These are phyloP conservation scores for Lactarius akahatsu DNA, from an alignment of 768 basidiomycete species.

Conservation along the genomic window DNA sequence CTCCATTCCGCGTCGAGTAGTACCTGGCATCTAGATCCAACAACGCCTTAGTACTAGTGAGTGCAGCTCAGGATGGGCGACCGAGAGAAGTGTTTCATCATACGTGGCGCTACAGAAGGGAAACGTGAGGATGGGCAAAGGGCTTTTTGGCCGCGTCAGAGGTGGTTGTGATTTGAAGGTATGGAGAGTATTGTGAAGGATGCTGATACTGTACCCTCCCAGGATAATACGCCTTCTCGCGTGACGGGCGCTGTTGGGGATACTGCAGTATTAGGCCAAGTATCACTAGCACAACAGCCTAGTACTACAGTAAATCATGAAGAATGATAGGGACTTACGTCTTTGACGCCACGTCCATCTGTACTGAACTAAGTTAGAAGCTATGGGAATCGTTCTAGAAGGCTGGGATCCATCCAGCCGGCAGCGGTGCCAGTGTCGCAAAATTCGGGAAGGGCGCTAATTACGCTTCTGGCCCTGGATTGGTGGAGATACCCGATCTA, in stretches of 20 bases:
- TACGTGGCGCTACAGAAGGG: not conserved
- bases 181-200: not conserved
- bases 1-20: not conserved
- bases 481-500: no score
- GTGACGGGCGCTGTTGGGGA: not conserved
- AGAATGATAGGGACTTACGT: not conserved
- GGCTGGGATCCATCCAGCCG: not conserved
- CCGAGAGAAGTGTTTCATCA: not conserved
- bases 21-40: not conserved
- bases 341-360: not conserved
- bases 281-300: not conserved
- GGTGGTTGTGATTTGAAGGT: not conserved
- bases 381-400: not conserved
- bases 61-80: not conserved
- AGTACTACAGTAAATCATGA: not conserved
- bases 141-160: not conserved
- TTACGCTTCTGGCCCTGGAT: no score
- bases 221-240: not conserved
- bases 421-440: not conserved
- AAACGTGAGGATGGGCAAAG: not conserved
- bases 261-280: not conserved
- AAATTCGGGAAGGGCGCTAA: no score
- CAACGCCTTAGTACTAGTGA: not conserved
- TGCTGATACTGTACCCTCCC: not conserved
- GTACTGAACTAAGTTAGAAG: not conserved